Conservation (phyloP, 306 rosid genomes). For the Delonix regia region DNA sequence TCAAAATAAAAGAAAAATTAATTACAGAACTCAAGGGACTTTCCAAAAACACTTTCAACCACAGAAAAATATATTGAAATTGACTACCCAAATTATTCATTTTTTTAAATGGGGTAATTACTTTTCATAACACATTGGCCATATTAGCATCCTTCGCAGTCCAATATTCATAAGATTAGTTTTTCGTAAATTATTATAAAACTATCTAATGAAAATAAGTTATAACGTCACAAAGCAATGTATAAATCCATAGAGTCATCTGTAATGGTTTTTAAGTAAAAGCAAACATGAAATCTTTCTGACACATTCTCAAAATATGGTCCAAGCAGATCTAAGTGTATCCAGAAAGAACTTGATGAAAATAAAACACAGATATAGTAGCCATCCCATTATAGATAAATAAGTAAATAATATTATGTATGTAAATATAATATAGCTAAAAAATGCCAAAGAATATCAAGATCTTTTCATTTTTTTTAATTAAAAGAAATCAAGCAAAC, state of each 20-base stretch:
- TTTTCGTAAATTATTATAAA: background rate
- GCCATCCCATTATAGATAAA: background rate
- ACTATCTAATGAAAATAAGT: background rate
- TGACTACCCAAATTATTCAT: too few relatives aligned
- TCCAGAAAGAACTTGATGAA: background rate
- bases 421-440: background rate
- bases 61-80: too few relatives aligned
- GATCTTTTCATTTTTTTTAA: background rate
- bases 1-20: too few relatives aligned
- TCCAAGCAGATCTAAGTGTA: background rate
- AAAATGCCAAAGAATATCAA: background rate
- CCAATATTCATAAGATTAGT: background rate
- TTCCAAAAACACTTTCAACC: too few relatives aligned
- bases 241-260: background rate
- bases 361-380: background rate
- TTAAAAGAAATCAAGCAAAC: conserved; percentile 11
- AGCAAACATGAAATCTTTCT: background rate
- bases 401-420: background rate
- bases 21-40: too few relatives aligned
- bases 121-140: background rate
- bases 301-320: background rate
- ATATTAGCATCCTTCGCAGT: background rate
- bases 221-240: background rate
- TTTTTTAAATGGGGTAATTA: background rate
- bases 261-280: background rate